Evolutionary conservation across 129 eudicot genomes (phyloP), one percentile per base, ranked within the genome.

Genomic region (Artemisia tridentata): DNA sequence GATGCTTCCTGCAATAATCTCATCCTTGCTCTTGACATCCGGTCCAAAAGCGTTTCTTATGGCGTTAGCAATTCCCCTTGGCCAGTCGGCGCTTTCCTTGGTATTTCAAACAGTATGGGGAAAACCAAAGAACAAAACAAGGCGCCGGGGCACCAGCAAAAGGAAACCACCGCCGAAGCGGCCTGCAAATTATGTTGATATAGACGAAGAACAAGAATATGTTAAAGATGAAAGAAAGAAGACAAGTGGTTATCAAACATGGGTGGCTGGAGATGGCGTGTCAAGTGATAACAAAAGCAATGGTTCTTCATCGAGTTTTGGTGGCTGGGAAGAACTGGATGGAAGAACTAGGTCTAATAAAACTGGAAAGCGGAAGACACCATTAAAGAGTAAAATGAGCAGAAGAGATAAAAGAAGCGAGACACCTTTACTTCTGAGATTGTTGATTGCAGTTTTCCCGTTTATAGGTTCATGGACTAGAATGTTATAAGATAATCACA

Each of bases 321-420:
- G 97, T 67, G 99, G 99, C 52, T 95, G 99, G 99, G 99, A 95
- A 55, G 96, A 88, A 51, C 79, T 95, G 60, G 89, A 85, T 80
- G 50, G 64, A 63, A 80, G 41, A 59, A 53, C 10, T 55, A 75
- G 78, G 53, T 53, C 67, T 23, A 18, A 16, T 50, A 53, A 52
- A 43, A 75, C 49, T 55, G 67, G 71, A 51, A 61, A 72, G 48
- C 47, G 38, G 27, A 84, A 73, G 69, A 51, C 27, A 7, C 11
- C 61, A 6, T 23, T 49, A 45, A 81, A 71, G 79, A 76, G 74
- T 57, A 80, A 66, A 73, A 59, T 75, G 79, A 79, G 83, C 65
- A 68, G 72, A 49, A 52, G 75, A 72, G 69, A 67, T 38, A 63
- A 72, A 72, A 72, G 71, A 73, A 77, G 84, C 69, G 80, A 76